Evolutionary conservation across 768 basidiomycete genomes (phyloP).

Genomic region (Rhizopogon salebrosus): DNA sequence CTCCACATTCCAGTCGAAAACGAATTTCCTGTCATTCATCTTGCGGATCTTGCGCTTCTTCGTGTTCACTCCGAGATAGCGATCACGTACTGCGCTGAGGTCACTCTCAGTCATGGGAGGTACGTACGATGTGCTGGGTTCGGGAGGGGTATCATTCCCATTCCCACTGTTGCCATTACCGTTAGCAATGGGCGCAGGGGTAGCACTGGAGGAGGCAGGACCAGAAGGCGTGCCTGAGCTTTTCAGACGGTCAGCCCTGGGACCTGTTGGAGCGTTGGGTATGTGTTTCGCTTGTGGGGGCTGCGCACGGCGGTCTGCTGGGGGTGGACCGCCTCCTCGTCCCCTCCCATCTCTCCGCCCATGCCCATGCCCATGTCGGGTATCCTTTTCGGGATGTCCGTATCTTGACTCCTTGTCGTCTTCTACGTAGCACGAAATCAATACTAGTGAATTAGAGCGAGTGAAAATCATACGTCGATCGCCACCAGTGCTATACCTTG

Average conservation of each 20-base stretch:
- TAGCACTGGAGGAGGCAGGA: constrained; percentile 33
- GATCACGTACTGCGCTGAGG: constrained; percentile 77
- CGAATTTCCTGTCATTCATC: constrained; percentile 94
- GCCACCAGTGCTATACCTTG: constrained; percentile 38
- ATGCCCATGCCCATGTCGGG: constrained; percentile 30
- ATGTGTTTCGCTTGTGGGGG: constrained; percentile 26
- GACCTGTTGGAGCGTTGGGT: constrained; percentile 73
- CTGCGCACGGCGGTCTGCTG: constrained; percentile 31
- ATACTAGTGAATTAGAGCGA: neutral
- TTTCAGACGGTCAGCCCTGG: constrained; percentile 69
- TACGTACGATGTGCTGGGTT: constrained; percentile 36
- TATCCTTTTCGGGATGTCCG: constrained; percentile 45
- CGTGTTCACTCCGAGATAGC: constrained; percentile 91
- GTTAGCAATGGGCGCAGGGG: constrained; percentile 29
- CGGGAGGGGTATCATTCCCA: constrained; percentile 23
- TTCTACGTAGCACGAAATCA: constrained; percentile 30
- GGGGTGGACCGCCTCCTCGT: constrained; percentile 30
- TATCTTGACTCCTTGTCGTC: constrained; percentile 44
- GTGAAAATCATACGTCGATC: constrained; percentile 26
- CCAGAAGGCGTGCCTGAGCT: constrained; percentile 21
- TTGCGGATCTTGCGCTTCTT: constrained; percentile 94
- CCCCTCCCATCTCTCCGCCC: constrained; percentile 37
- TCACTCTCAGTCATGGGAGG: constrained; percentile 79
- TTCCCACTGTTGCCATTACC: constrained; percentile 3
- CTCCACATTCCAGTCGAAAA: constrained; percentile 98